Evolutionary conservation across 805 yeast genomes (phyloP).

Genomic region (Saturnispora ahearnii): DNA sequence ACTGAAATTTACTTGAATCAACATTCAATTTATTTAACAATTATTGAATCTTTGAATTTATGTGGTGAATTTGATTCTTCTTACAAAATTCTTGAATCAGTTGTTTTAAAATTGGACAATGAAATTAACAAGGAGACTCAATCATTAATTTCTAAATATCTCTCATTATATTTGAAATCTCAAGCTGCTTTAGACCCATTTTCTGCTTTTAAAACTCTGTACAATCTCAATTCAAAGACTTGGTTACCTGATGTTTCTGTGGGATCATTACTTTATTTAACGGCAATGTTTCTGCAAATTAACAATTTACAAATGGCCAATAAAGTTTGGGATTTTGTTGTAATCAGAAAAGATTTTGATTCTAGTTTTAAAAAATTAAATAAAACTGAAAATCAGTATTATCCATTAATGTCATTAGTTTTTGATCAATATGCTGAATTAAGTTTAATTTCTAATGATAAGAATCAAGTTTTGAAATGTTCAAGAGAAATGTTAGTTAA

Average conservation of each 20-base stretch:
- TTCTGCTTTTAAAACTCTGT: slow-evolving; percentile 19
- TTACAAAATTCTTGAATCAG: slow-evolving; percentile 46
- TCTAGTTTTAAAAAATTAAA: slow-evolving; percentile 10
- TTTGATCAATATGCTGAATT: slow-evolving; percentile 19
- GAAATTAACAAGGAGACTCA: slow-evolving; percentile 10
- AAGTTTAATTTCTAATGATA: slow-evolving; percentile 17
- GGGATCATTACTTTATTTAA: slow-evolving; percentile 19
- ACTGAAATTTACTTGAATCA: slow-evolving; percentile 24
- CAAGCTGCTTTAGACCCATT: slow-evolving; percentile 20
- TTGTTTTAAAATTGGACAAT: slow-evolving; percentile 28
- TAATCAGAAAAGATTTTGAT: slow-evolving; percentile 28
- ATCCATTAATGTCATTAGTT: slow-evolving; percentile 13
- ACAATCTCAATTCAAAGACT: slow-evolving; percentile 22
- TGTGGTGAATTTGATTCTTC: slow-evolving; percentile 44
- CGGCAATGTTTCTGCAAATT: slow-evolving; percentile 18
- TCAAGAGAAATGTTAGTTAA: slow-evolving; percentile 26
- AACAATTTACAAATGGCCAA: slow-evolving; percentile 19
- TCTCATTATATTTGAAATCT: slow-evolving; percentile 24
- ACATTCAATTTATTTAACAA: slow-evolving; percentile 40
- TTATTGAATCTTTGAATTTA: slow-evolving; percentile 44
- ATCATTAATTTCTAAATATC: slow-evolving; percentile 14
- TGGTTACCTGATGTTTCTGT: slow-evolving; percentile 30
- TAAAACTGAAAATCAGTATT: slow-evolving; percentile 11
- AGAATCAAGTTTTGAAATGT: slow-evolving; percentile 20
- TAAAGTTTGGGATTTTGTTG: slow-evolving; percentile 26